Conservation (phyloP, 176 grass and related monocot species). For the Calamus simplicifolius region DNA sequence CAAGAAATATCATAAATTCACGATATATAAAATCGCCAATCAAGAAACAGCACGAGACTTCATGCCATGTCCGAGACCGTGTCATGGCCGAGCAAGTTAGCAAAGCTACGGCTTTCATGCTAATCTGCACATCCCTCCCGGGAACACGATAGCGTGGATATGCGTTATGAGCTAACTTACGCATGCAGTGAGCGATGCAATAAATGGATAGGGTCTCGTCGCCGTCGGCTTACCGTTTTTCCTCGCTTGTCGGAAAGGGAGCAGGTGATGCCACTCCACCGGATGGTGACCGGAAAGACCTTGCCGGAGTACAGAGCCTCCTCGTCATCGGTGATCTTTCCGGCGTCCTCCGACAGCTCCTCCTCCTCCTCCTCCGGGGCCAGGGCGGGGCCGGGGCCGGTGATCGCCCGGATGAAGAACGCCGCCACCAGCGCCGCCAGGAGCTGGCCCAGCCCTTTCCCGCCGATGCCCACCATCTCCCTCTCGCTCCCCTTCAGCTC, state of each 20-base stretch:
- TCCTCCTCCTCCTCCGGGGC: conserved; percentile 27
- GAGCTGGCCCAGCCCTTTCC: conserved; percentile 51
- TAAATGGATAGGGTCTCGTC: not conserved
- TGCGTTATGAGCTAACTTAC: not conserved
- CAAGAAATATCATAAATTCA: too few relatives aligned
- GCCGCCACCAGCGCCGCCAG: conserved; percentile 71
- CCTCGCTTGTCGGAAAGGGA: conserved; percentile 69
- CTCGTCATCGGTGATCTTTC: not conserved
- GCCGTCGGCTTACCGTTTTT: conserved; percentile 30
- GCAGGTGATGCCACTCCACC: conserved; percentile 66
- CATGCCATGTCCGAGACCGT: too few relatives aligned
- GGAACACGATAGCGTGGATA: too few relatives aligned
- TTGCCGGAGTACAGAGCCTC: conserved; percentile 3
- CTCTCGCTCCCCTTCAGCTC: conserved; percentile 4
- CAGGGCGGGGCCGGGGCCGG: conserved; percentile 49
- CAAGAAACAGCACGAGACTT: too few relatives aligned
- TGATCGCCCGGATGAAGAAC: conserved; percentile 56
- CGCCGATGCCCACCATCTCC: conserved; percentile 30
- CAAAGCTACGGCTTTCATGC: too few relatives aligned
- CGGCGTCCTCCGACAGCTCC: conserved; percentile 12
- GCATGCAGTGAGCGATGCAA: not conserved
- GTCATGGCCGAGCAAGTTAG: too few relatives aligned
- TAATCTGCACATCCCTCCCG: too few relatives aligned
- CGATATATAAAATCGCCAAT: too few relatives aligned
- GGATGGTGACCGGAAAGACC: conserved; percentile 52